phyloP scores from a whole-genome alignment of 2,329 filamentous ascomycete species.

The Zymoseptoria tritici region DNA sequence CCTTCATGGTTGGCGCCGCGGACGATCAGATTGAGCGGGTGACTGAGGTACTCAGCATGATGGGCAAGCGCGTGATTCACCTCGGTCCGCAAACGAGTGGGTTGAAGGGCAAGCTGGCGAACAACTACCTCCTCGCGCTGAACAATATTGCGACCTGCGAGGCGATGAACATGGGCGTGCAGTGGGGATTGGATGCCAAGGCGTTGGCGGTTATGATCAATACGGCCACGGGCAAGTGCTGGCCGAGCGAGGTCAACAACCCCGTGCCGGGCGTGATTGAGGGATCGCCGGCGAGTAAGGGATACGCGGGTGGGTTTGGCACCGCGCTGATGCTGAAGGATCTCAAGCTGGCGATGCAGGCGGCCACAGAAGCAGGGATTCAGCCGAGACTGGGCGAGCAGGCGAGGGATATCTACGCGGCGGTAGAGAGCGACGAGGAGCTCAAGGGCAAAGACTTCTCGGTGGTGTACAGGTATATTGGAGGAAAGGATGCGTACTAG shows the following conservation, averaged over 20 bases:
- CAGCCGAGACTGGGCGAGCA: constrained; percentile 39
- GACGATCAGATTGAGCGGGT: constrained; percentile 54
- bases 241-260: constrained; percentile 94
- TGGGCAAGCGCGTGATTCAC: constrained; percentile 82
- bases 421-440: constrained; percentile 35
- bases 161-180: constrained; percentile 58
- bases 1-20: constrained; percentile 86
- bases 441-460: constrained; percentile 46
- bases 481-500: constrained; percentile 34
- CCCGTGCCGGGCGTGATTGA: constrained; percentile 80
- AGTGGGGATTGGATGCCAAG: constrained; percentile 55
- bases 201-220: constrained; percentile 82
- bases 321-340: constrained; percentile 46
- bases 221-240: constrained; percentile 86
- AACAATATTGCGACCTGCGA: constrained; percentile 73
- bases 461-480: constrained; percentile 44
- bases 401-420: constrained; percentile 41
- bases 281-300: constrained; percentile 64
- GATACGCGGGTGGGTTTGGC: constrained; percentile 52
- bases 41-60: constrained; percentile 63
- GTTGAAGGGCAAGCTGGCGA: constrained; percentile 85
- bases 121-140: constrained; percentile 92
- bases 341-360: constrained; percentile 42
- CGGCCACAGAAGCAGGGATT: constrained; percentile 38
- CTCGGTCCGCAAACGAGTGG: constrained; percentile 79